Evolutionary conservation across 495 filamentous ascomycete genomes (phyloP), one percentile per base, ranked within the genome.

Genomic region (Oidiodendron maius): DNA sequence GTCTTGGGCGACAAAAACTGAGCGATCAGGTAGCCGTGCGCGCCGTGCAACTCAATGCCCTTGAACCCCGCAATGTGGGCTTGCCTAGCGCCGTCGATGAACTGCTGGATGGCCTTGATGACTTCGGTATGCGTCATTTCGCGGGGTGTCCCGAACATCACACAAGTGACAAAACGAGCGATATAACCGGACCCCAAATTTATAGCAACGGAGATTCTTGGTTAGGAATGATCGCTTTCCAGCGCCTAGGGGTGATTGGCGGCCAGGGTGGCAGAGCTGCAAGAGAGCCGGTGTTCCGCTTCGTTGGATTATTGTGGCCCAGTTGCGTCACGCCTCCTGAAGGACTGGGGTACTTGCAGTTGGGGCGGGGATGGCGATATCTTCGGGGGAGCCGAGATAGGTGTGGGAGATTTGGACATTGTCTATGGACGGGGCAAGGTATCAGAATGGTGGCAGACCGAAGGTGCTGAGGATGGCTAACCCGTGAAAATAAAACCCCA

Each of bases 11-110:
- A 74, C 17, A 86, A 61, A 62, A 87, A 86, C 61, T 86, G 71
- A 34, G 82, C 65, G 10, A 86, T 60, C 13, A 86, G 71, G 56
- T 86, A 86, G 18, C 82, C 81, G 59, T 81, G 76, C 18, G 77
- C 78, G 22, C 59, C 71, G 64, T 82, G 78, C 8, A 32, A 8
- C n/a, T 32, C n/a, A n/a, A 32, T n/a, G 28, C 28, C 28, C 8
- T 32, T n/a, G n/a, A 32, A 32, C n/a, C 28, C 28, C 8, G 8
- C n/a, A 32, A 8, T n/a, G n/a, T 32, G n/a, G n/a, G 28, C 28
- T n/a, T 8, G 28, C n/a, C n/a, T 32, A 8, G 28, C 28, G n/a
- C 8, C 28, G 28, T 32, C 28, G n/a, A 32, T n/a, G n/a, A 32
- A 32, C n/a, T 32, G 28, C 28, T 32, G 8, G n/a, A 32, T 32